Percentiles rank a stretch among this genome's conserved stretches.
These are phyloP conservation scores for Purshia tridentata DNA, from an alignment of 306 rosid species.

Conservation along the genomic window DNA sequence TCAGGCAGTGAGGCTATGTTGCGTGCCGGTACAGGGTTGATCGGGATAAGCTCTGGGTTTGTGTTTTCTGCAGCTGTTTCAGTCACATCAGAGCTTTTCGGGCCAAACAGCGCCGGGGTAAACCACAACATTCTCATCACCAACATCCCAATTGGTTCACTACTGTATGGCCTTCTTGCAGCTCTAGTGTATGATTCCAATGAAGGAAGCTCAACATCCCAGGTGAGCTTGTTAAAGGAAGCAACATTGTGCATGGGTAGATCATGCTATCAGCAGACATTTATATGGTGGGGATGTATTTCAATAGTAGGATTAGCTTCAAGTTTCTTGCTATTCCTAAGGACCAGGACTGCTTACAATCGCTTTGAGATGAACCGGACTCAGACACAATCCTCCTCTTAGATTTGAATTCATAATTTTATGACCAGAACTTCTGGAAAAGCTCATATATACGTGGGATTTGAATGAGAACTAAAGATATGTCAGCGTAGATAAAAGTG, in stretches of 20 bases:
- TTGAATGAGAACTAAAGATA: neutral
- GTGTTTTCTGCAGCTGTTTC: slow-evolving; percentile 96
- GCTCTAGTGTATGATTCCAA: slow-evolving; percentile 63
- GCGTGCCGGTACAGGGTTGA: slow-evolving; percentile 61
- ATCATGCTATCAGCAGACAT: slow-evolving; percentile 64
- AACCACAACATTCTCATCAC: slow-evolving; percentile 91
- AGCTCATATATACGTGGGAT: neutral
- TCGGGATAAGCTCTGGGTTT: slow-evolving; percentile 89
- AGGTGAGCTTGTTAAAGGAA: slow-evolving; percentile 28
- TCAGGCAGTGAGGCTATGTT: slow-evolving; percentile 52
- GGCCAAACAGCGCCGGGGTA: slow-evolving; percentile 68
- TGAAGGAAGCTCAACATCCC: slow-evolving; percentile 22
- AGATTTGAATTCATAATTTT: neutral
- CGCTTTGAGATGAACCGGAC: slow-evolving; percentile 39
- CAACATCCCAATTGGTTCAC: slow-evolving; percentile 85
- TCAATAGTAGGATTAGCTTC: slow-evolving; percentile 61
- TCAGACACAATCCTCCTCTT: slow-evolving; percentile 13
- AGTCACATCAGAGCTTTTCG: slow-evolving; percentile 84
- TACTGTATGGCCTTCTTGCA: slow-evolving; percentile 74
- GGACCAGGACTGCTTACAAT: slow-evolving; percentile 62
- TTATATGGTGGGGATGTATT: slow-evolving; percentile 71
- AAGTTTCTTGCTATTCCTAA: slow-evolving; percentile 53
- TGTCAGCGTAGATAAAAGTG: neutral
- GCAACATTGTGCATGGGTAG: slow-evolving; percentile 66
- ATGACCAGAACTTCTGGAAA: neutral